A percentile compares a stretch with the other conserved stretches of the same genome.
Evolutionary conservation across 257 asterid species (phyloP).

Genomic region (Solanum clarkiae): DNA sequence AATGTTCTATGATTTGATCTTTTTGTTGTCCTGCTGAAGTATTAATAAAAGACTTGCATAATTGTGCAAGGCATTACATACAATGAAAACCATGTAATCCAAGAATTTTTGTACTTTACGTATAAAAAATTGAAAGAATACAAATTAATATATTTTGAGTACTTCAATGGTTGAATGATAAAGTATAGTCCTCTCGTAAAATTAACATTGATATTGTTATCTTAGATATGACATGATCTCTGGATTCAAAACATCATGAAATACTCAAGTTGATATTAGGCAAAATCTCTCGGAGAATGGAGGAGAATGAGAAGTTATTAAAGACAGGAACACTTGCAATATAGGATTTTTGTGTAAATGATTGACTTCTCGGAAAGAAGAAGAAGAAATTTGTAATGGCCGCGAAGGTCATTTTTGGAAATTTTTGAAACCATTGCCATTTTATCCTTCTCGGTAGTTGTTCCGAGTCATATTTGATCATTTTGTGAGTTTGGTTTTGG

Average conservation of each 20-base stretch:
- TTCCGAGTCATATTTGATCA: too few species aligned
- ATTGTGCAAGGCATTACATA: neutral
- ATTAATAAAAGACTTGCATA: neutral
- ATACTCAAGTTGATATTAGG: neutral
- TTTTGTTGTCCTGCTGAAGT: neutral
- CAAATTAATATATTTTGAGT: neutral
- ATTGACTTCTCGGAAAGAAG: neutral
- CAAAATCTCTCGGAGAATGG: neutral
- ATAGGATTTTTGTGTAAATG: neutral
- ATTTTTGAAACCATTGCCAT: too few species aligned
- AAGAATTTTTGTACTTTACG: neutral
- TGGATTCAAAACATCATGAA: neutral
- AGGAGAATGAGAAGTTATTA: neutral
- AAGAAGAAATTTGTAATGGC: neutral
- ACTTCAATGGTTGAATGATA: neutral
- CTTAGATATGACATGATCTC: neutral
- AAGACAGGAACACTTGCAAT: neutral
- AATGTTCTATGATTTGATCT: neutral
- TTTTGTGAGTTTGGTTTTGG: too few species aligned
- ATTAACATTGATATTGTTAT: neutral
- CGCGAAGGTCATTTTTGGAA: too few species aligned
- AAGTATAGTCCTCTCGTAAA: neutral
- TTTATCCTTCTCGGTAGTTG: too few species aligned
- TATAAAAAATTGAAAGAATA: neutral
- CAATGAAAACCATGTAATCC: neutral